Percentiles rank a stretch among this genome's conserved stretches.
phyloP scores from a whole-genome alignment of 257 asterid species.

The Craterostigma plantagineum region DNA sequence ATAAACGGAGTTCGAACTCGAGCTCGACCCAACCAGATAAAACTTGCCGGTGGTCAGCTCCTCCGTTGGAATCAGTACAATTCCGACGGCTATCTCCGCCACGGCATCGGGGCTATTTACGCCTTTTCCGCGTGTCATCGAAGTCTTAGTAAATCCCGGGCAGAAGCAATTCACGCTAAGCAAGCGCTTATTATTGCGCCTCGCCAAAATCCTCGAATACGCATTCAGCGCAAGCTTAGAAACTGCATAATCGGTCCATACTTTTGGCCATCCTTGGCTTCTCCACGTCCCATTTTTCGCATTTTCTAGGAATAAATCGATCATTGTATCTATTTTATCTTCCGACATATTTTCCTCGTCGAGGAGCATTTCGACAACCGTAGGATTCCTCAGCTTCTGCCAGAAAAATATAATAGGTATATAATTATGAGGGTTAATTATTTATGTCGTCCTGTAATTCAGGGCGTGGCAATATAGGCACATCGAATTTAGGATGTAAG shows the following conservation, averaged over 20 bases:
- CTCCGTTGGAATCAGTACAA: constrained; percentile 28
- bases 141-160: constrained; percentile 73
- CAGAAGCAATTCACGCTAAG: constrained; percentile 53
- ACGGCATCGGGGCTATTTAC: constrained; percentile 26
- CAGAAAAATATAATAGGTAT: too few relatives aligned
- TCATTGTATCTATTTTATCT: constrained; percentile 26
- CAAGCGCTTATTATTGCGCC: constrained; percentile 14
- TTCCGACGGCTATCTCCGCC: constrained; percentile 22
- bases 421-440: too few relatives aligned
- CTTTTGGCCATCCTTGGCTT: constrained; percentile 56
- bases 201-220: constrained; percentile 41
- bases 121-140: constrained; percentile 63
- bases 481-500: too few relatives aligned
- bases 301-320: constrained; percentile 25
- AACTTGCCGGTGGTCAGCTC: constrained; percentile 44
- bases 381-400: constrained; percentile 45
- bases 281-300: constrained; percentile 43
- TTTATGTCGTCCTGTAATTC: too few relatives aligned
- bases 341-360: constrained; percentile 37
- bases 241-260: constrained; percentile 74
- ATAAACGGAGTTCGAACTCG: constrained; percentile 12
- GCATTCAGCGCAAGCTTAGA: constrained; percentile 63
- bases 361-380: constrained; percentile 19
- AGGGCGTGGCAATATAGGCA: too few relatives aligned
- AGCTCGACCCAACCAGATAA: constrained; percentile 11